phyloP scores from a whole-genome alignment of 495 filamentous ascomycete species.

The Penicillium verhagenii region DNA sequence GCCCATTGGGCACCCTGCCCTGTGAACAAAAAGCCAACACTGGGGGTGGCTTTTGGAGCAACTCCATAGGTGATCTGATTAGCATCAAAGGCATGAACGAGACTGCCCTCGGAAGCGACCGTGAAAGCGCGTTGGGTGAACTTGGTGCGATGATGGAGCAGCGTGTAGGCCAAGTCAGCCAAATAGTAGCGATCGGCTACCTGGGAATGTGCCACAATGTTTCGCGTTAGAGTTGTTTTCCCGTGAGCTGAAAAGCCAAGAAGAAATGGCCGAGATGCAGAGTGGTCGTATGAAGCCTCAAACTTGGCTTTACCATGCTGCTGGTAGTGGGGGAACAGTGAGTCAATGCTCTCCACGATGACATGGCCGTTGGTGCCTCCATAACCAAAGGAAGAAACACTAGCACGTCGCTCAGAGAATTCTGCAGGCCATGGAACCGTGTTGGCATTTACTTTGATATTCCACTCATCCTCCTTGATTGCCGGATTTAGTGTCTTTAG shows the following conservation, averaged over 20 bases:
- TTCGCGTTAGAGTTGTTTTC: not conserved
- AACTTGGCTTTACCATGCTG: not conserved
- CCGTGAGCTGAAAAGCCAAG: not conserved
- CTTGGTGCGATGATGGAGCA: not conserved
- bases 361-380: not conserved
- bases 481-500: slow-evolving; percentile 20
- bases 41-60: not conserved
- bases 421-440: not conserved
- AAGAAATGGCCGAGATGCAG: not conserved
- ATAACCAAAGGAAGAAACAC: not conserved
- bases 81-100: not conserved
- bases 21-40: not conserved
- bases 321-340: not conserved
- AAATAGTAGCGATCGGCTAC: not conserved
- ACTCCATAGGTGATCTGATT: not conserved
- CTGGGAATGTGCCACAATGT: not conserved
- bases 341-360: not conserved
- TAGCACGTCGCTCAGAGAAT: not conserved
- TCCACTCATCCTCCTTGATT: slow-evolving; percentile 30
- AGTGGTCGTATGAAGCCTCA: not conserved
- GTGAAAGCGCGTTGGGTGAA: not conserved
- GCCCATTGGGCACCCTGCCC: not conserved
- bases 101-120: not conserved
- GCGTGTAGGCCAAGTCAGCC: not conserved
- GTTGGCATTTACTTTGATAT: not conserved